Evolutionary conservation across 345 rosid species (phyloP).

Genomic region (Eucalyptus regnans): DNA sequence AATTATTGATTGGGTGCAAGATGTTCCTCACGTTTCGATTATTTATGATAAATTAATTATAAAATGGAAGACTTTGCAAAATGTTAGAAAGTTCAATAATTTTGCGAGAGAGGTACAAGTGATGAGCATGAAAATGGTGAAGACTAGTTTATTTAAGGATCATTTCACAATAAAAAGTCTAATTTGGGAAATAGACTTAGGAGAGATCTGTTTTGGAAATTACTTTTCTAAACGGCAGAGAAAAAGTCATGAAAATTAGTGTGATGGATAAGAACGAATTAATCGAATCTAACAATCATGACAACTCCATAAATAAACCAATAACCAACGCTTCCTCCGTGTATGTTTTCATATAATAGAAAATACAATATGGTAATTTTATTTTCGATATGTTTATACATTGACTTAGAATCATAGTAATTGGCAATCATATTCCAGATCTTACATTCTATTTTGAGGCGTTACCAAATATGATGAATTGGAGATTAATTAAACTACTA

Average conservation of each 20-base stretch:
- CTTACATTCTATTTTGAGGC: not conserved
- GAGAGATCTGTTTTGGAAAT: not conserved
- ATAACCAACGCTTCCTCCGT: not conserved
- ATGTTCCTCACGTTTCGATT: not conserved
- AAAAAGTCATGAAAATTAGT: not conserved
- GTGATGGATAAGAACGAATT: not conserved
- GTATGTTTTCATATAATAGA: not conserved
- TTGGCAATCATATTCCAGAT: not conserved
- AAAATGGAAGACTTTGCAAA: not conserved
- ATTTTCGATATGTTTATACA: not conserved
- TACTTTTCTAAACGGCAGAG: not conserved
- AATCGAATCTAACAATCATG: not conserved
- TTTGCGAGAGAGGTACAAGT: not conserved
- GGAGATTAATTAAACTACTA: not conserved
- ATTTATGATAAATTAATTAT: not conserved
- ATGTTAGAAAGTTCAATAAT: not conserved
- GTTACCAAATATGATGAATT: not conserved
- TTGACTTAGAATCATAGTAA: not conserved
- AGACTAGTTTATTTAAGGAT: not conserved
- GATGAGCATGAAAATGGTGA: not conserved
- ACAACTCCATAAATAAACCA: not conserved
- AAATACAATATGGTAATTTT: not conserved
- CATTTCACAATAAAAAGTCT: not conserved
- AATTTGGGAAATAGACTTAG: not conserved
- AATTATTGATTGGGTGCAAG: not conserved